Base-by-base conservation (phyloP, 2,329 filamentous ascomycete species). In the Sporothrix luriei region DNA sequence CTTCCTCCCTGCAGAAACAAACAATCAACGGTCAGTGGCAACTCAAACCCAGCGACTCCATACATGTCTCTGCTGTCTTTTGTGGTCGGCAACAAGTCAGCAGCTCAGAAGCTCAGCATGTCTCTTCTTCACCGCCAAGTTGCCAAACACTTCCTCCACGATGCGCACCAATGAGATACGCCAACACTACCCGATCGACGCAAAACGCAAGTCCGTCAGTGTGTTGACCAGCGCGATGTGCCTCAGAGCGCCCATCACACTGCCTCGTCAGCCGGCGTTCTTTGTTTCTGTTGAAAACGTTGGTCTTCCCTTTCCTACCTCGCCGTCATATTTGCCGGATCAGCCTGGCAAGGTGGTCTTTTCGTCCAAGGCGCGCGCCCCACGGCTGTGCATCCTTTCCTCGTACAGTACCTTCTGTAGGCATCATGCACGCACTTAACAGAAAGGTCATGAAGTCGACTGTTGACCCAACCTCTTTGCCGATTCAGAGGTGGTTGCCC, bases 121-220 rank as follows among this genome's bases (percentile, higher is more conserved):
- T 64, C 61, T 64, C 61, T n/a, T 64, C 43, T 33, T 64, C 61
- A 64, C 61, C 61, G 61, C 61, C 61, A 64, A 49, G 33, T 49
- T 11, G 9, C 24, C 21, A 49, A 29, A 26, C 21, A 62, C 9
- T 16, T 16, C 26, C 54, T 57, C 26, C 24, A 29, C 5, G 26
- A 19, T 54, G 51, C 51, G 51, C 51, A 13, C 51, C 51, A 26
- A 54, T 54, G 51, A 54, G 51, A 52, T 9, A 11, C 4, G n/a
- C 6, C n/a, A 24, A 4, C 21, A 24, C 21, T 26, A 4, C 21
- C n/a, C 10, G n/a, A 14, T 52, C 49, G 49, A 26, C 13, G 49
- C 49, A 52, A 52, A 21, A 24, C 49, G n/a, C n/a, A 40, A 40
- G 55, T 21, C 55, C 33, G 24, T 33, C 52, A 55, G 40, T 16